Evolutionary conservation across 371 early-diverging fungal genomes (phyloP), one percentile per base, ranked within the genome.

Genomic region (Capillidium rhysosporum): DNA sequence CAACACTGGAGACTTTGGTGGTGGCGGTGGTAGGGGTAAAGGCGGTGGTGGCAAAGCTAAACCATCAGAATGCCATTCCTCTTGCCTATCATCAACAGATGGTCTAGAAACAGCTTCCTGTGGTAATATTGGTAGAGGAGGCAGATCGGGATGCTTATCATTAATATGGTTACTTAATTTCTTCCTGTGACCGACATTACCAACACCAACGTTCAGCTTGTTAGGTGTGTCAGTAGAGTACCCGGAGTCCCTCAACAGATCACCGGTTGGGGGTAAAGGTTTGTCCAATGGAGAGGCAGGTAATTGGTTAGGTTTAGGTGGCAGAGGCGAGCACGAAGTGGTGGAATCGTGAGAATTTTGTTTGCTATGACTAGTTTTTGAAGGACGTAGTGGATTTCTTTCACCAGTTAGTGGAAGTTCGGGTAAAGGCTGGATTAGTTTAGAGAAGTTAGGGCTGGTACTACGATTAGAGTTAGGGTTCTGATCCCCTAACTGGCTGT

Each of bases 21-120:
- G 68, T 69, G 72, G 57, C 60, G 14, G 20, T 61, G 0, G 66
- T 67, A 53, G 69, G 67, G 26, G 63, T 68, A 47, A 25, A 16
- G 48, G 14, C 2, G 14, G 21, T 1, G 31, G 45, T 12, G 34
- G 34, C 12, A 34, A 12, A 34, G 34, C 34, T 12, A 34, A 34
- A 7, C 34, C 34, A 12, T 34, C 34, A 34, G 7, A 7, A 12
- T 34, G 34, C 34, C 34, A 34, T 34, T 34, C 34, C 7, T 34
- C 34, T 12, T 34, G 4, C 34, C 34, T 4, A 4, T 34, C 34
- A 7, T 34, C 34, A 34, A 34, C 34, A 7, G 34, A 34, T 12
- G 4, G 34, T 34, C 12, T 34, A 7, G 34, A 34, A 34, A 34
- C 34, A 12, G 34, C 7, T 7, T 34, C 34, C 34, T 34, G 34